Evolutionary conservation across 2,329 filamentous ascomycete species (phyloP), one percentile per base, ranked within the genome.

Genomic region (Verticillium isaacii): DNA sequence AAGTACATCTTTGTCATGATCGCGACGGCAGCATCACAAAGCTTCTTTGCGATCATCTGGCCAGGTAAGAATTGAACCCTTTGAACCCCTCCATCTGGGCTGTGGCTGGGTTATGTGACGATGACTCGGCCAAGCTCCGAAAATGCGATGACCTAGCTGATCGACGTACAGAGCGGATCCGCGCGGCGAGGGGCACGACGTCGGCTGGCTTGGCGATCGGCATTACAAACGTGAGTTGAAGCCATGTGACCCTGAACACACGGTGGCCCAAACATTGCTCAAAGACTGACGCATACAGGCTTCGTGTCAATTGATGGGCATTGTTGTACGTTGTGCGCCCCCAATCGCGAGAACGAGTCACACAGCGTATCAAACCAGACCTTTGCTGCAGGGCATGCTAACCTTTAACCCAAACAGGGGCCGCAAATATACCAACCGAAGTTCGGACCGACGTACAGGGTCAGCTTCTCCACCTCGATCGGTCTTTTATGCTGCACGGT

Each of bases 1-100:
- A 77, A 75, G 58, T 63, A 78, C 61, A 65, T 77, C 14, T 73
- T 78, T 56, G 71, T 77, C n/a, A 75, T 73, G 61, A 68, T 77
- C 29, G 75, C 75, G 3, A 75, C 74, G 2, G 72, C 75, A 0
- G 75, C 72, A 5, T 74, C 73, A 0, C 72, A 74, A 32, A 73
- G 72, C 8, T 75, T 78, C 61, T 75, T 74, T 61, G 72, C 75
- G 1, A 73, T 77, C 55, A 67, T 78, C 8, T 78, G 74, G 75
- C 76, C 75, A 8, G 68, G 66, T 68, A 60, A 64, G 64, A 12
- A 50, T 12, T 50, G 45, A 50, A 50, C 45, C 45, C 45, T 37
- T 32, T 50, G 45, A 50, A 50, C 45, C 45, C 45, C 45, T 23
- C 45, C 19, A 7, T 25, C 7, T 19, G 9, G n/a, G 17, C 23